These are phyloP conservation scores for Diaporthe ilicicola DNA, from an alignment of 2,329 filamentous ascomycete genomes.

Conservation along the genomic window DNA sequence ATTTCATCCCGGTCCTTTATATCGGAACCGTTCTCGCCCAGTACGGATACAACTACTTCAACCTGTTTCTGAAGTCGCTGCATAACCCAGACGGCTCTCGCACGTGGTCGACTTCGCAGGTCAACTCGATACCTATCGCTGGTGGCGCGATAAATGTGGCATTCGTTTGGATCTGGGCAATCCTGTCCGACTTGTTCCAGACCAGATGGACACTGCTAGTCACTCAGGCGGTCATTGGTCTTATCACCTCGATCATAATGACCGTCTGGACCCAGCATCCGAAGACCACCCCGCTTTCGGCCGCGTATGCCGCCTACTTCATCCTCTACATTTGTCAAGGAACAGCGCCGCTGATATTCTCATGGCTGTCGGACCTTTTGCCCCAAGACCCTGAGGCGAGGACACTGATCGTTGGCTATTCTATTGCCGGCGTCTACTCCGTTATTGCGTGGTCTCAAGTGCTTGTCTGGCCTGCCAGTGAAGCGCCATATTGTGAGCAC, in stretches of 20 bases:
- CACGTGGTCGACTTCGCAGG: conserved; percentile 52
- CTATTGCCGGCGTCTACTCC: conserved; percentile 59
- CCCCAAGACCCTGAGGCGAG: conserved; percentile 58
- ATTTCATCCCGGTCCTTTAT: conserved; percentile 55
- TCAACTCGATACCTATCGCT: conserved; percentile 58
- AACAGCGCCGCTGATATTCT: conserved; percentile 60
- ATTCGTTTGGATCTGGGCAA: conserved; percentile 63
- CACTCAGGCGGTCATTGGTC: conserved; percentile 54
- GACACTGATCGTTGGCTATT: conserved; percentile 57
- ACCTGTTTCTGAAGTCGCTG: conserved; percentile 51
- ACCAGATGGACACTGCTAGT: conserved; percentile 61
- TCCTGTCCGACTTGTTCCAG: conserved; percentile 57
- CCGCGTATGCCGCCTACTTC: conserved; percentile 61
- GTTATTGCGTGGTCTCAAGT: conserved; percentile 61
- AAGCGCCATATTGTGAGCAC: conserved; percentile 56
- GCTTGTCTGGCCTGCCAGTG: conserved; percentile 58
- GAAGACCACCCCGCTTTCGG: conserved; percentile 48
- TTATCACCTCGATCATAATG: conserved; percentile 60
- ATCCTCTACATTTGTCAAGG: conserved; percentile 57
- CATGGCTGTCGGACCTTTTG: conserved; percentile 58
- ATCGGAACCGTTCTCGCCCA: conserved; percentile 54
- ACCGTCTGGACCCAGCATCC: conserved; percentile 60
- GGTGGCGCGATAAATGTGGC: conserved; percentile 57
- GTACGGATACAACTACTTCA: conserved; percentile 57
- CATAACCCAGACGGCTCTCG: conserved; percentile 50